Conservation (phyloP, 352 stramenopile species). For the Phytophthora cactorum region DNA sequence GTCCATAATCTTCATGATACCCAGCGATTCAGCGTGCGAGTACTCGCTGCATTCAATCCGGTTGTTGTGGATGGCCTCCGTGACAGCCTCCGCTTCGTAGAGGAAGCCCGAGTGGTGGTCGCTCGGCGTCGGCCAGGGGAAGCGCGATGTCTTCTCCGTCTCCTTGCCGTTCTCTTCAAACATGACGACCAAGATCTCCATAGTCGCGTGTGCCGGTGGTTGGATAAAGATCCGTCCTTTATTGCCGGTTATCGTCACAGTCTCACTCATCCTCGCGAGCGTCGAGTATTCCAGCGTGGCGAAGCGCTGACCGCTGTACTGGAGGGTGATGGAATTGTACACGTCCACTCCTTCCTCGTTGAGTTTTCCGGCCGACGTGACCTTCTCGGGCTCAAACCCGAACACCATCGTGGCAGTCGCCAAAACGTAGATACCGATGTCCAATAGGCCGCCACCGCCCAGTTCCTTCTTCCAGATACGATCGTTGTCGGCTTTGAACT, state of each 20-base stretch:
- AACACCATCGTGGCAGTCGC: slow-evolving; percentile 74
- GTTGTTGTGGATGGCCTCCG: slow-evolving; percentile 40
- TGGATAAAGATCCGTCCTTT: slow-evolving; percentile 73
- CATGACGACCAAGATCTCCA: slow-evolving; percentile 27
- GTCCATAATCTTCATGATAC: slow-evolving; percentile 64
- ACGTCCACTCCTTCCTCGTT: slow-evolving; percentile 58
- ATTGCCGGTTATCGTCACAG: slow-evolving; percentile 72
- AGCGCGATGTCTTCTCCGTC: slow-evolving; percentile 23
- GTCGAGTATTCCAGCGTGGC: slow-evolving; percentile 67
- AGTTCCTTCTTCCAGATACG: slow-evolving; percentile 77
- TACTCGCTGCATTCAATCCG: slow-evolving; percentile 49
- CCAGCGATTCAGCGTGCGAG: slow-evolving; percentile 54
- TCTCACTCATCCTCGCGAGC: slow-evolving; percentile 64
- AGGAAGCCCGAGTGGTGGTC: slow-evolving; percentile 50
- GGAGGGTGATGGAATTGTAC: slow-evolving; percentile 61
- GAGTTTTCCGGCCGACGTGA: slow-evolving; percentile 55
- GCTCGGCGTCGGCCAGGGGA: slow-evolving; percentile 27
- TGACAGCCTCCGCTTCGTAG: slow-evolving; percentile 72
- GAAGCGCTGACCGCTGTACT: slow-evolving; percentile 60
- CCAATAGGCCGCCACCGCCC: slow-evolving; percentile 77
- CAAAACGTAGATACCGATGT: slow-evolving; percentile 87
- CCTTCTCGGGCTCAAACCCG: slow-evolving; percentile 45
- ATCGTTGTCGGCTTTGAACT: slow-evolving; percentile 42
- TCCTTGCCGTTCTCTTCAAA: slow-evolving; percentile 10
- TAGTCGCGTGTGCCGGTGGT: slow-evolving; percentile 36